Conservation (phyloP, 2,329 filamentous ascomycete genomes). For the Verticillium dahliae region DNA sequence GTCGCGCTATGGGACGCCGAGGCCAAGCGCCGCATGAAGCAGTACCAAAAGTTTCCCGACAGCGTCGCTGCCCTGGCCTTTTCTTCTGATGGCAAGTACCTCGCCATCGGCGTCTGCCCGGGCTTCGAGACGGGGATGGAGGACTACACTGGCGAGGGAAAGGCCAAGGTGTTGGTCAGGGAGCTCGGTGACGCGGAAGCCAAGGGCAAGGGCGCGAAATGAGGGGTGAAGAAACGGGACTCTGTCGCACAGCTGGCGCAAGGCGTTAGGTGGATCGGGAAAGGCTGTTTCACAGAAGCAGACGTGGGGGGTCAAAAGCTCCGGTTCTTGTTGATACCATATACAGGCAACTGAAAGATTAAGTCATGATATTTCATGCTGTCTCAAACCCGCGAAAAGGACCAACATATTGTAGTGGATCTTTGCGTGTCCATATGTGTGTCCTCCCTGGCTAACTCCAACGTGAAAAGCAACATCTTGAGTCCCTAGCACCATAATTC, state of each 20-base stretch:
- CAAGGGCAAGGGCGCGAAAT: constrained; percentile 74
- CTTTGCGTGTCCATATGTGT: neutral
- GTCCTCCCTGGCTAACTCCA: neutral
- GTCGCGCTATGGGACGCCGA: constrained; percentile 92
- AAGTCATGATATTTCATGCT: neutral
- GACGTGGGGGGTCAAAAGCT: neutral
- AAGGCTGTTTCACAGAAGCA: neutral
- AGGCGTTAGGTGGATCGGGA: neutral
- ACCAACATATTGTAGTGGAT: neutral
- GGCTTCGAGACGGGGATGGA: constrained; percentile 85
- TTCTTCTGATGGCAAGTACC: constrained; percentile 66
- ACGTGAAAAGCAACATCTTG: neutral
- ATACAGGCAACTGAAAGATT: neutral
- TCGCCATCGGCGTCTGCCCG: constrained; percentile 77
- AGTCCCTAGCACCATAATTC: neutral
- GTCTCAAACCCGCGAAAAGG: neutral
- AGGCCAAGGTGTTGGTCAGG: constrained; percentile 71
- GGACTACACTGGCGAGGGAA: constrained; percentile 65
- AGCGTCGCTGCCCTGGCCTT: constrained; percentile 75
- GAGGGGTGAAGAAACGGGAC: constrained; percentile 9
- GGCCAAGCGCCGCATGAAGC: constrained; percentile 81
- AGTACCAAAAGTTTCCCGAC: constrained; percentile 78
- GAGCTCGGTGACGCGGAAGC: constrained; percentile 85
- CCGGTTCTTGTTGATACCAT: neutral
- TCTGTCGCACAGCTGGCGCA: constrained; percentile 1